Evolutionary conservation across 768 basidiomycete genomes (phyloP).

Genomic region (Ephemerocybe angulata): DNA sequence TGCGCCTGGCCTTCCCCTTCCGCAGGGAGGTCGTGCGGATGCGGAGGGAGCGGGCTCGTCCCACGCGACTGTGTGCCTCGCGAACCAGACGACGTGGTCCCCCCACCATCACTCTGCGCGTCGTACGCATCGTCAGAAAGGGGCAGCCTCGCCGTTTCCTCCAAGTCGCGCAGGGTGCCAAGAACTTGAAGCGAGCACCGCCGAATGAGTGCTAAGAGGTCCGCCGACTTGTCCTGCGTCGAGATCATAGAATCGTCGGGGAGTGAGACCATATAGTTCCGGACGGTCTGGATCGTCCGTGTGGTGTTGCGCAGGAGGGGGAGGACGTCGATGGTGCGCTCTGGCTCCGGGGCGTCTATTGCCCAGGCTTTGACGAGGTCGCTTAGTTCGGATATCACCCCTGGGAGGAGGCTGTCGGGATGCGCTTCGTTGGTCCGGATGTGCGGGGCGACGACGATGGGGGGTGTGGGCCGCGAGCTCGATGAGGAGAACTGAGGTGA

Average conservation of each 20-base stretch:
- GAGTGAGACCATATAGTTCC: slow-evolving; percentile 79
- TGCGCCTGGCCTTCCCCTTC: slow-evolving; percentile 35
- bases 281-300: slow-evolving; percentile 72
- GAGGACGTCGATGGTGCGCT: slow-evolving; percentile 49
- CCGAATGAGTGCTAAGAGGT: slow-evolving; percentile 69
- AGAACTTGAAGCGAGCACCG: slow-evolving; percentile 82
- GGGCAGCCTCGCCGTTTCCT: slow-evolving; percentile 73
- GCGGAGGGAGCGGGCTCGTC: slow-evolving; percentile 36
- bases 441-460: slow-evolving; percentile 46
- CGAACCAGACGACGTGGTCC: slow-evolving; percentile 11
- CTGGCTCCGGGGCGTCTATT: slow-evolving; percentile 28
- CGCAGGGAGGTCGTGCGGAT: slow-evolving; percentile 31
- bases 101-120: slow-evolving; percentile 64
- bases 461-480: slow-evolving; percentile 41
- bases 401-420: slow-evolving; percentile 73
- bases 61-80: slow-evolving; percentile 34
- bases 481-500: slow-evolving; percentile 71
- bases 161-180: slow-evolving; percentile 70
- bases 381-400: slow-evolving; percentile 71
- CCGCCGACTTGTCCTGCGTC: slow-evolving; percentile 58
- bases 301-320: slow-evolving; percentile 75
- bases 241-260: slow-evolving; percentile 76
- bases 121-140: slow-evolving; percentile 82
- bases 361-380: slow-evolving; percentile 63
- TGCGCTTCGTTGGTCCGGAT: slow-evolving; percentile 69